Evolutionary conservation across 2,329 filamentous ascomycete genomes (phyloP).

Genomic region (Cercospora zeae-maydis): DNA sequence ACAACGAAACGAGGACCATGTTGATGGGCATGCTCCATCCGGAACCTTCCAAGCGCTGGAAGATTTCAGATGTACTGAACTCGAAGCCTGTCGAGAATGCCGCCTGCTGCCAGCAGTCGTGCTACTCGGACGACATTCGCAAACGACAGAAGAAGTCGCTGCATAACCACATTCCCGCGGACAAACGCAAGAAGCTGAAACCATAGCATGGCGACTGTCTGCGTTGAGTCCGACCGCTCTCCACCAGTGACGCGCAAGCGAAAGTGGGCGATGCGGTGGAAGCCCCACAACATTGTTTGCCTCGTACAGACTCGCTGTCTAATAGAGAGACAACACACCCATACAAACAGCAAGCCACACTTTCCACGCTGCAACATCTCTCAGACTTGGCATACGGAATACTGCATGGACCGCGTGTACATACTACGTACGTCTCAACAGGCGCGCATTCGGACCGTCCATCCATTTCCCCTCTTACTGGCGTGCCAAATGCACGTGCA

Average conservation of each 20-base stretch:
- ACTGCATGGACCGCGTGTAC: constrained; percentile 3
- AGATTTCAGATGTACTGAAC: constrained; percentile 64
- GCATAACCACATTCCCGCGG: constrained; percentile 39
- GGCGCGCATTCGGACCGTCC: neutral
- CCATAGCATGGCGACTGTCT: constrained; percentile 1
- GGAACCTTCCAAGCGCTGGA: constrained; percentile 65
- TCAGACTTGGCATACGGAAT: neutral
- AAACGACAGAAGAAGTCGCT: constrained; percentile 39
- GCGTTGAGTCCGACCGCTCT: neutral
- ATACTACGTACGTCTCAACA: neutral
- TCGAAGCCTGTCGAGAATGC: constrained; percentile 44
- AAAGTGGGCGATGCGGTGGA: neutral
- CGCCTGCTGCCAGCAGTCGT: constrained; percentile 33
- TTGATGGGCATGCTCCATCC: constrained; percentile 81
- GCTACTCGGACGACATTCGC: constrained; percentile 37
- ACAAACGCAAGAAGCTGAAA: constrained; percentile 9
- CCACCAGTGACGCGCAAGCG: neutral
- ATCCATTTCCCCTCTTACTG: neutral
- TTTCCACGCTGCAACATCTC: constrained; percentile 1
- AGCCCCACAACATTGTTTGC: constrained; percentile 7
- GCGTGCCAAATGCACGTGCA: neutral
- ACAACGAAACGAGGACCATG: constrained; percentile 65
- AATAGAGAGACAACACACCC: neutral
- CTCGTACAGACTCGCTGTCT: constrained; percentile 10
- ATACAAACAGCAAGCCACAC: neutral